Percentiles rank a stretch among this genome's conserved stretches.
These are phyloP conservation scores for Pyrenula massariospora DNA, from an alignment of 495 filamentous ascomycete genomes.

Conservation along the genomic window DNA sequence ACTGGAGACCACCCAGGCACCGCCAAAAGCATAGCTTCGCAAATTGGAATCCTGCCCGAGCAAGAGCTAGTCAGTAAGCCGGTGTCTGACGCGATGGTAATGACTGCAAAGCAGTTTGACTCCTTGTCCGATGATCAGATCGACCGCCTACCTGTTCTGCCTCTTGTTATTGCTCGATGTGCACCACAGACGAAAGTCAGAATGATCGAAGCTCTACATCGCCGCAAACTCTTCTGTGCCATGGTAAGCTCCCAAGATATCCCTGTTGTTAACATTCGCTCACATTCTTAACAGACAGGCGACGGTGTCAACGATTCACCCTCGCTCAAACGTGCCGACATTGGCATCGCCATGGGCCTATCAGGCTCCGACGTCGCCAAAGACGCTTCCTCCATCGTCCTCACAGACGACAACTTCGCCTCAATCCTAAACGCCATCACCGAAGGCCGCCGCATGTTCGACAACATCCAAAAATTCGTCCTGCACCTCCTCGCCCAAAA, in stretches of 20 bases:
- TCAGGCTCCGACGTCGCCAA: slow-evolving; percentile 77
- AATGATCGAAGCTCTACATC: slow-evolving; percentile 67
- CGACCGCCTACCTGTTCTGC: slow-evolving; percentile 51
- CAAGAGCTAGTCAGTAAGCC: slow-evolving; percentile 37
- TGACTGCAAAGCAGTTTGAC: slow-evolving; percentile 61
- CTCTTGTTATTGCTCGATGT: slow-evolving; percentile 60
- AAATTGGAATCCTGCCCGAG: slow-evolving; percentile 59
- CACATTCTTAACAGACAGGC: slow-evolving; percentile 37
- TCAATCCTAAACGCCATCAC: slow-evolving; percentile 65
- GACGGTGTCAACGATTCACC: slow-evolving; percentile 85
- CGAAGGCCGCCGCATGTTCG: slow-evolving; percentile 61
- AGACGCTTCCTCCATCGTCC: slow-evolving; percentile 70
- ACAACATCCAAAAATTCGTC: slow-evolving; percentile 72
- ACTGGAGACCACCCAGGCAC: slow-evolving; percentile 59
- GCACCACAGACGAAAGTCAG: slow-evolving; percentile 64
- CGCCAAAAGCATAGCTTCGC: slow-evolving; percentile 50
- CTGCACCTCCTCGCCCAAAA: slow-evolving; percentile 64
- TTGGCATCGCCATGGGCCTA: slow-evolving; percentile 77
- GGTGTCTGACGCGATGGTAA: slow-evolving; percentile 52
- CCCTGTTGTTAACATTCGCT: background rate
- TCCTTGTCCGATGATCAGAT: slow-evolving; percentile 51
- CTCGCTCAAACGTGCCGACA: slow-evolving; percentile 67
- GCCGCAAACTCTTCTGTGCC: slow-evolving; percentile 53
- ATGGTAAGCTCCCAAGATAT: slow-evolving; percentile 25
- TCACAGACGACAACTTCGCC: slow-evolving; percentile 78